phyloP scores from a whole-genome alignment of 1,139 yeast species.

The Chernovozyma sophiae-reginae region DNA sequence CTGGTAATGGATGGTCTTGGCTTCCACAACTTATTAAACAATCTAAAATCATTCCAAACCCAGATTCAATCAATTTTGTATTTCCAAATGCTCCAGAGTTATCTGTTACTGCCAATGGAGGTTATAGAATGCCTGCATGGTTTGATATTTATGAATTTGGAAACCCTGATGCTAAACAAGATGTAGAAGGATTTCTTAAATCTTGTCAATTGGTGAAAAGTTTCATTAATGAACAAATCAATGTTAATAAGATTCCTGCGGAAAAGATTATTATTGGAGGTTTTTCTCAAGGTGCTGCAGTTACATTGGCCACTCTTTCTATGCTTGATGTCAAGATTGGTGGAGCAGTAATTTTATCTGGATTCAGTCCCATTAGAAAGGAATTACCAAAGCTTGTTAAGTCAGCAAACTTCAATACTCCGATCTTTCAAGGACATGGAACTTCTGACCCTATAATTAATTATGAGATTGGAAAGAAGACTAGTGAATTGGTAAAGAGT shows the following conservation, averaged over 20 bases:
- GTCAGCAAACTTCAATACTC: conserved; percentile 54
- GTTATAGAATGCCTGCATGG: conserved; percentile 79
- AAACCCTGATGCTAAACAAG: conserved; percentile 47
- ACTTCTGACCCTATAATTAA: conserved; percentile 65
- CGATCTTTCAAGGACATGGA: conserved; percentile 90
- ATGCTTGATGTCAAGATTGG: conserved; percentile 60
- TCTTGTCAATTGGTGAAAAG: conserved; percentile 50
- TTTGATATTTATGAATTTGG: conserved; percentile 69
- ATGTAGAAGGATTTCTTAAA: conserved; percentile 58
- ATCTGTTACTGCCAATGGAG: conserved; percentile 67
- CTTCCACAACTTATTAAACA: conserved; percentile 50
- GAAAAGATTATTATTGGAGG: conserved; percentile 85
- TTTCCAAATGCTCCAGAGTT: conserved; percentile 84
- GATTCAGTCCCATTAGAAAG: conserved; percentile 58
- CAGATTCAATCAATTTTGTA: conserved; percentile 62
- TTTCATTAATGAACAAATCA: conserved; percentile 60
- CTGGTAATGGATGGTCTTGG: conserved; percentile 88
- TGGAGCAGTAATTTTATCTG: conserved; percentile 76
- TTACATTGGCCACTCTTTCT: conserved; percentile 56
- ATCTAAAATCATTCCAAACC: conserved; percentile 37
- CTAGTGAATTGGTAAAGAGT: conserved; percentile 43
- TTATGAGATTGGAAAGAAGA: conserved; percentile 42
- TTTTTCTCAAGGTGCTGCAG: conserved; percentile 90
- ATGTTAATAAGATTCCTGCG: conserved; percentile 54
- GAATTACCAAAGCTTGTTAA: conserved; percentile 17